Conservation (phyloP, 805 yeast genomes). For the Saccharomycopsis sp. region DNA sequence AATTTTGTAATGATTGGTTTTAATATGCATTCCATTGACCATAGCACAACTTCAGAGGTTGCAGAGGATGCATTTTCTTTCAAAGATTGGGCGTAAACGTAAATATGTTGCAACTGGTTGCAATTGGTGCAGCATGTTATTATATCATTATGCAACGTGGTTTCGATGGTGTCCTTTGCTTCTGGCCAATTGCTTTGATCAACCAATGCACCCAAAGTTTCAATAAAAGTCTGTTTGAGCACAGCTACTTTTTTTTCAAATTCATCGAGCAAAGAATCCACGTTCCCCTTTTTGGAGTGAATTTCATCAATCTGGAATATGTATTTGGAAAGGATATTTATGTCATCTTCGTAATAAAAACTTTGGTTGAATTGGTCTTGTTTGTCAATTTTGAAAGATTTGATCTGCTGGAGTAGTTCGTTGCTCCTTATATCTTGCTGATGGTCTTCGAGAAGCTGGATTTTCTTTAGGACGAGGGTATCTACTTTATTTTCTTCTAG, state of each 20-base stretch:
- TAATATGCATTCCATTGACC: slow-evolving; percentile 15
- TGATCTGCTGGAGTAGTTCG: not conserved
- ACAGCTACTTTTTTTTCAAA: not conserved
- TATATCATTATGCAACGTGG: slow-evolving; percentile 6
- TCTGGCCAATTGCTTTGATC: slow-evolving; percentile 15
- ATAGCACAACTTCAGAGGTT: slow-evolving; percentile 1
- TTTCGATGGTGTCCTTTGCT: not conserved
- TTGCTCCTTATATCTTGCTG: not conserved
- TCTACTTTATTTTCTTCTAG: not conserved
- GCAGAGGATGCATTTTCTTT: not conserved
- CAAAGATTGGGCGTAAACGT: not conserved
- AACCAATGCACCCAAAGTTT: too few relatives aligned
- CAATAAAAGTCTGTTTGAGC: slow-evolving; percentile 7
- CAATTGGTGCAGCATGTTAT: slow-evolving; percentile 13
- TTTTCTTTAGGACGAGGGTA: not conserved
- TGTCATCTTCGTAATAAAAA: slow-evolving; percentile 14
- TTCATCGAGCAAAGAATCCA: too few relatives aligned
- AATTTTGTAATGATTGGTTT: slow-evolving; percentile 18
- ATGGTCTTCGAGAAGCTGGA: not conserved
- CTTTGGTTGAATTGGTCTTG: slow-evolving; percentile 11
- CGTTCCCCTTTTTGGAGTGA: too few relatives aligned
- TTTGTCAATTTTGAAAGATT: slow-evolving; percentile 3
- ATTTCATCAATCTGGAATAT: too few relatives aligned
- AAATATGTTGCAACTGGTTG: slow-evolving; percentile 9
- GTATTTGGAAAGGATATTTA: too few relatives aligned